These are phyloP conservation scores for Casaregolazyma lundiana DNA, from an alignment of 1,139 yeast genomes.

Conservation along the genomic window DNA sequence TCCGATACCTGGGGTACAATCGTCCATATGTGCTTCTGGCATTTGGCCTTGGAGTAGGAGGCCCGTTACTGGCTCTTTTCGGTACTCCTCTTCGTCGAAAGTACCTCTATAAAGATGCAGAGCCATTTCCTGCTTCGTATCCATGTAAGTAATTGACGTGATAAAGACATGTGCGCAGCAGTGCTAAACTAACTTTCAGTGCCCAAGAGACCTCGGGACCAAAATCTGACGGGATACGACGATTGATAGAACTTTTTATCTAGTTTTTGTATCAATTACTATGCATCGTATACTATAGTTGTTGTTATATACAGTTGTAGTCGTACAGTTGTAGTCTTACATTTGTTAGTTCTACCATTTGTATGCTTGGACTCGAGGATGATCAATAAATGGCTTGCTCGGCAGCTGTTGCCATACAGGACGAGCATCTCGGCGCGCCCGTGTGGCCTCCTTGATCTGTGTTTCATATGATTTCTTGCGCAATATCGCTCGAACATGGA, in stretches of 20 bases:
- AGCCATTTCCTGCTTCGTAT: constrained; percentile 62
- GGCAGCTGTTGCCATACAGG: constrained; percentile 28
- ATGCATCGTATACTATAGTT: not conserved
- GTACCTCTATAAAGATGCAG: constrained; percentile 62
- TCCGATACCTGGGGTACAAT: constrained; percentile 73
- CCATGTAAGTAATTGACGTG: constrained; percentile 39
- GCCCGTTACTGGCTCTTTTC: constrained; percentile 57
- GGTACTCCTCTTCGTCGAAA: constrained; percentile 69
- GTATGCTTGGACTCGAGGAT: constrained; percentile 26
- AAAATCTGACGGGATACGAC: constrained; percentile 32
- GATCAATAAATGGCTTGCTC: constrained; percentile 25
- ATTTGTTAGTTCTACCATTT: constrained; percentile 29
- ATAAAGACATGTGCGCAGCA: not conserved
- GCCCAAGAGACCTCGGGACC: constrained; percentile 32
- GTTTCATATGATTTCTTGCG: constrained; percentile 59
- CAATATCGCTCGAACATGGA: constrained; percentile 76
- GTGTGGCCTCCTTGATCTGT: constrained; percentile 40
- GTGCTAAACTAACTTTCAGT: constrained; percentile 19
- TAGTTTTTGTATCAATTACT: not conserved
- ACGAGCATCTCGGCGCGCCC: constrained; percentile 40
- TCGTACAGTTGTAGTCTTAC: not conserved
- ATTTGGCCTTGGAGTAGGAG: constrained; percentile 61
- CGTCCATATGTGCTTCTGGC: constrained; percentile 75
- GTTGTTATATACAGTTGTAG: not conserved
- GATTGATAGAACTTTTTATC: constrained; percentile 23